These are phyloP conservation scores for Didymella exigua DNA, from an alignment of 2,329 filamentous ascomycete species.

Conservation along the genomic window DNA sequence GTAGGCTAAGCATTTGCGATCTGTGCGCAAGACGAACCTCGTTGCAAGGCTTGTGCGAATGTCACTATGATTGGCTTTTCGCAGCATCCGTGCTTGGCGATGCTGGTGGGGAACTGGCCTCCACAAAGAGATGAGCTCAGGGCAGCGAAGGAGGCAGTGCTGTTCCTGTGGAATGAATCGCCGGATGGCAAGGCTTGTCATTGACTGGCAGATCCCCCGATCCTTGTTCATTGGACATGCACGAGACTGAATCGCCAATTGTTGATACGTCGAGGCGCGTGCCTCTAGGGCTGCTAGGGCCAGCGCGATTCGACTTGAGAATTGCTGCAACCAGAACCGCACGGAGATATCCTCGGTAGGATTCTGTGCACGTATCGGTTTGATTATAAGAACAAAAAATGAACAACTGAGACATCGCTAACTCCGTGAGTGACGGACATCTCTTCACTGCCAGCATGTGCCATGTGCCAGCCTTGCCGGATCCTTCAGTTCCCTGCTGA, in stretches of 20 bases:
- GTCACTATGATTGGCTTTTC: not conserved
- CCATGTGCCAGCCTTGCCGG: conserved; percentile 17
- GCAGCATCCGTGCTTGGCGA: not conserved
- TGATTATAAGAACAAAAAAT: conserved; percentile 2
- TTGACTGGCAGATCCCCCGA: conserved; percentile 13
- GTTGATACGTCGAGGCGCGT: conserved; percentile 1
- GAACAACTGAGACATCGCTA: conserved; percentile 12
- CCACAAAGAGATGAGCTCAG: conserved; percentile 2
- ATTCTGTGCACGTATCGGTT: conserved; percentile 14
- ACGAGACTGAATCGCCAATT: conserved; percentile 14
- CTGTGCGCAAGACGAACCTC: conserved; percentile 9
- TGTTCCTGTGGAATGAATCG: conserved; percentile 1
- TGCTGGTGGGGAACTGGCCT: not conserved
- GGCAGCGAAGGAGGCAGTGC: conserved; percentile 12
- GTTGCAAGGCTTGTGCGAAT: not conserved
- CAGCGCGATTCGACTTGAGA: conserved; percentile 6
- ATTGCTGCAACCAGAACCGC: conserved; percentile 5
- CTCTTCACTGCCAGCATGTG: conserved; percentile 7
- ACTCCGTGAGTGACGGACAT: conserved; percentile 1
- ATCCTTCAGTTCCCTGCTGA: not conserved
- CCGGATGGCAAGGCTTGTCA: conserved; percentile 8
- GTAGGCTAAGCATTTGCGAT: conserved; percentile 15
- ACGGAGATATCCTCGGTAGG: conserved; percentile 13
- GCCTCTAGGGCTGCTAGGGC: conserved; percentile 3
- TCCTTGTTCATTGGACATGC: conserved; percentile 14